phyloP scores from a whole-genome alignment of 2,329 filamentous ascomycete genomes.

The Pseudocercospora pini-densiflorae region DNA sequence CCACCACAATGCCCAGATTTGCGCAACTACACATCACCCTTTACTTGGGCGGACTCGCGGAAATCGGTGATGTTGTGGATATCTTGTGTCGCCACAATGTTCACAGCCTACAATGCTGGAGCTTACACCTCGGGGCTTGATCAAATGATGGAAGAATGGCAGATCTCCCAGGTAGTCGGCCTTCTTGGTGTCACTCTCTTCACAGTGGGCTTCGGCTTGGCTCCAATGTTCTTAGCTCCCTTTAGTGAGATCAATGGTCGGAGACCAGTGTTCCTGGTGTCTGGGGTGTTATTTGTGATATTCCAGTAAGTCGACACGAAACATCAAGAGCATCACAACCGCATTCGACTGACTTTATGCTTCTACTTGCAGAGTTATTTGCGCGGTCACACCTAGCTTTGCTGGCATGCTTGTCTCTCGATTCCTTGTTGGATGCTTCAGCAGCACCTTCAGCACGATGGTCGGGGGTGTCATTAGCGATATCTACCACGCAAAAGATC shows the following conservation, averaged over 20 bases:
- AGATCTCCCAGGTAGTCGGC: conserved; percentile 68
- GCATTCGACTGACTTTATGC: neutral
- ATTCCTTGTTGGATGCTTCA: conserved; percentile 77
- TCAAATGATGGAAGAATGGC: conserved; percentile 69
- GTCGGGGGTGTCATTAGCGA: conserved; percentile 91
- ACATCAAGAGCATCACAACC: neutral
- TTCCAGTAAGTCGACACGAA: conserved; percentile 54
- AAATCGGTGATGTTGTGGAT: conserved; percentile 75
- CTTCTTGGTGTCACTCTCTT: conserved; percentile 80
- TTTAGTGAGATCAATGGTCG: conserved; percentile 83
- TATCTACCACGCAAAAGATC: conserved; percentile 75
- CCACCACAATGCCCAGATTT: conserved; percentile 68
- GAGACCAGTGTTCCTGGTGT: conserved; percentile 77
- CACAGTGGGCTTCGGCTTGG: conserved; percentile 77
- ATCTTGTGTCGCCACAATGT: conserved; percentile 74
- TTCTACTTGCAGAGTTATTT: conserved; percentile 54
- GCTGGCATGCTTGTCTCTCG: conserved; percentile 76
- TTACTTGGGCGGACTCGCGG: conserved; percentile 70
- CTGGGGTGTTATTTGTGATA: conserved; percentile 72
- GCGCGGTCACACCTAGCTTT: conserved; percentile 70
- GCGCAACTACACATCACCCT: conserved; percentile 68
- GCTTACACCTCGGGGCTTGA: conserved; percentile 73
- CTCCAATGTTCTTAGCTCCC: conserved; percentile 86
- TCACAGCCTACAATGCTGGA: conserved; percentile 78
- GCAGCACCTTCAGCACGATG: conserved; percentile 82